These are phyloP conservation scores for Elsinoe perseae DNA, from an alignment of 2,329 filamentous ascomycete species.

Conservation along the genomic window DNA sequence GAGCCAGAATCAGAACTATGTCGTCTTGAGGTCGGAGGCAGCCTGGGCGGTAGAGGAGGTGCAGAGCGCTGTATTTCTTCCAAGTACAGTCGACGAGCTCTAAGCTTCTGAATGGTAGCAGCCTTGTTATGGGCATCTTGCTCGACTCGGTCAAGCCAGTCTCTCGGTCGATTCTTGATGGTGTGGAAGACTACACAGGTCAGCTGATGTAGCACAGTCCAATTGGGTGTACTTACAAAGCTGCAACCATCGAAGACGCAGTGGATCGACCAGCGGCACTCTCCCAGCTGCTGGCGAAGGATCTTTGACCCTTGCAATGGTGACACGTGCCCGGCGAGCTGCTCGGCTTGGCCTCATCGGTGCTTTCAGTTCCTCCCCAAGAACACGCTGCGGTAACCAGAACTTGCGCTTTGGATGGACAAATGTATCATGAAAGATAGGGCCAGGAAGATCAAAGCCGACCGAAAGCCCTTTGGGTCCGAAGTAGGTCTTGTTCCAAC, in stretches of 20 bases:
- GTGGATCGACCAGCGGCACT: conserved; percentile 7
- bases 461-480: conserved; percentile 15
- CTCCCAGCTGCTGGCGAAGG: conserved; percentile 9
- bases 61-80: not conserved
- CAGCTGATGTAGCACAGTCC: not conserved
- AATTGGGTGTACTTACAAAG: not conserved
- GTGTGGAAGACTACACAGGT: not conserved
- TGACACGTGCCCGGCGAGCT: conserved; percentile 7
- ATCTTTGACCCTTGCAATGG: conserved; percentile 7
- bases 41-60: not conserved
- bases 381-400: not conserved
- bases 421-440: not conserved
- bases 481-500: conserved; percentile 16
- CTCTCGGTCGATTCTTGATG: conserved; percentile 1
- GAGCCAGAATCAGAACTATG: not conserved
- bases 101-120: not conserved
- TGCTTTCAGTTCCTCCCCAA: not conserved
- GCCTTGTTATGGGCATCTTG: not conserved
- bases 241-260: not conserved
- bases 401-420: conserved; percentile 13
- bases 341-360: conserved; percentile 4
- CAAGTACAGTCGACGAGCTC: conserved; percentile 3
- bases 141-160: not conserved
- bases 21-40: not conserved
- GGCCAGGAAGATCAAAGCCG: conserved; percentile 16